Percentiles rank a stretch among this genome's conserved stretches.
These are phyloP conservation scores for Cenchrus purpureus DNA, from an alignment of 176 grass and related monocot genomes.

Conservation along the genomic window DNA sequence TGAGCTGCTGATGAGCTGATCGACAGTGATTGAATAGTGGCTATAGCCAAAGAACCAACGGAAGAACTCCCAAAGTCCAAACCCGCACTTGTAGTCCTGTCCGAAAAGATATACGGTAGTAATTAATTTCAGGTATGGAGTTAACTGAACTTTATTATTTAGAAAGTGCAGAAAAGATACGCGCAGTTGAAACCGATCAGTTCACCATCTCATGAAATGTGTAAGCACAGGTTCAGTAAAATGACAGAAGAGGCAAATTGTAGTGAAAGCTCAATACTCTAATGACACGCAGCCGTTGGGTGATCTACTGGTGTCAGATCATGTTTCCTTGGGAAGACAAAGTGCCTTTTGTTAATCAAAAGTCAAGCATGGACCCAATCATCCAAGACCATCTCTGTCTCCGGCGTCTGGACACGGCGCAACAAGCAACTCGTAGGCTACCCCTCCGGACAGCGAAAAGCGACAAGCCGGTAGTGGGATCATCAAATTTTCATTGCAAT, in stretches of 20 bases:
- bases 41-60: no score
- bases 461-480: neutral
- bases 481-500: conserved; percentile 8
- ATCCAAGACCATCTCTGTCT: conserved; percentile 15
- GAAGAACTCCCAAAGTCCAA: no score
- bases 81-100: no score
- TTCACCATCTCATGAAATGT: no score
- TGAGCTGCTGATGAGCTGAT: conserved; percentile 6
- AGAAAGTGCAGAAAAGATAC: no score
- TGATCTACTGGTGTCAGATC: neutral
- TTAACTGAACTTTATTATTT: no score
- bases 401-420: neutral
- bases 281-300: neutral
- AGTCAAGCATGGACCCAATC: conserved; percentile 31
- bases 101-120: no score
- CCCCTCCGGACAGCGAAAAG: neutral
- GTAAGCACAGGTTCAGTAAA: neutral
- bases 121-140: no score
- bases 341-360: neutral
- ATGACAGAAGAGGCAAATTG: neutral
- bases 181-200: no score
- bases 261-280: neutral
- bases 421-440: neutral
- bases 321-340: no score
- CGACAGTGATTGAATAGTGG: neutral